phyloP scores from a whole-genome alignment of 192 early-diverging fungal species.

The Spinellus fusiger region DNA sequence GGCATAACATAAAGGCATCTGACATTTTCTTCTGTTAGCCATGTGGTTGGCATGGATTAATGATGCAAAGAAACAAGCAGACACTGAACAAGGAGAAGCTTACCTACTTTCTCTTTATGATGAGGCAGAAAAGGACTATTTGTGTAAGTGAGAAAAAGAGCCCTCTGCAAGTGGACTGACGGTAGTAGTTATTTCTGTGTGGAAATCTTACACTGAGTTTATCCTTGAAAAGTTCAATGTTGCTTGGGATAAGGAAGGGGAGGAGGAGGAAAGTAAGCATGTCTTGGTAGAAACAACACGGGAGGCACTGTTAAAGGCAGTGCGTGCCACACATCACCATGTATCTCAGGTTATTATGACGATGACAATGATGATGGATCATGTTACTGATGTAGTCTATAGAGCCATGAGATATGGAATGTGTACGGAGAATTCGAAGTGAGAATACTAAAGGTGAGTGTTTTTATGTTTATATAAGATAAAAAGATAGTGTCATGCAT shows the following conservation, averaged over 20 bases:
- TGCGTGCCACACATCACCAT: slow-evolving; percentile 45
- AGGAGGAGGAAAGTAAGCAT: slow-evolving; percentile 1
- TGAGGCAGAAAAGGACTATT: slow-evolving; percentile 56
- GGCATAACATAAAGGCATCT: too few species aligned
- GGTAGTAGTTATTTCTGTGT: slow-evolving; percentile 55
- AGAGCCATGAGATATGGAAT: slow-evolving; percentile 63
- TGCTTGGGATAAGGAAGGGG: slow-evolving; percentile 23
- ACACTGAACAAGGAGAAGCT: slow-evolving; percentile 39
- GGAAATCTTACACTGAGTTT: slow-evolving; percentile 58
- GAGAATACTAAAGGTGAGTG: slow-evolving; percentile 33
- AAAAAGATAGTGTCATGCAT: too few species aligned
- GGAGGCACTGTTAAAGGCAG: slow-evolving; percentile 36
- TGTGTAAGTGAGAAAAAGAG: slow-evolving; percentile 46
- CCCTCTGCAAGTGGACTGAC: neutral
- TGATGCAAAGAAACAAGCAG: slow-evolving; percentile 48
- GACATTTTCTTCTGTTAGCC: slow-evolving; percentile 38
- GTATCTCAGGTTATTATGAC: slow-evolving; percentile 36
- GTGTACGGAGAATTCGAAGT: slow-evolving; percentile 54
- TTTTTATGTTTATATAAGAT: too few species aligned
- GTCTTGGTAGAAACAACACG: slow-evolving; percentile 35
- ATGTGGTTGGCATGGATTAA: slow-evolving; percentile 74
- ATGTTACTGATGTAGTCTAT: neutral
- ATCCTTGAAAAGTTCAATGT: slow-evolving; percentile 41
- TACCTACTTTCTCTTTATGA: slow-evolving; percentile 46
- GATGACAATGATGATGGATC: neutral